phyloP scores from a whole-genome alignment of 305 asterid genomes.

The Petunia hybrid region DNA sequence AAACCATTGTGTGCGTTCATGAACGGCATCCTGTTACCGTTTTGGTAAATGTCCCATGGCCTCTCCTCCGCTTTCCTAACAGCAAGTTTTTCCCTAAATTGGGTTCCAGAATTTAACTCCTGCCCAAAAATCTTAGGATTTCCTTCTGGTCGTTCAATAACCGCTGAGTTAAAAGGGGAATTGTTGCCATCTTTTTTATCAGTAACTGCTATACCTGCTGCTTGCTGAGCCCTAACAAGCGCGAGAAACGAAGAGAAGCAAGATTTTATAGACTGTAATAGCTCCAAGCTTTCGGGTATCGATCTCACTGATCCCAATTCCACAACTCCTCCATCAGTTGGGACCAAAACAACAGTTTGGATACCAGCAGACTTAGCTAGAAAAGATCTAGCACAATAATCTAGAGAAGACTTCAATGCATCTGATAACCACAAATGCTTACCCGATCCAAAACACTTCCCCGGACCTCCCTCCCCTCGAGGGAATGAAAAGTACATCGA shows the following conservation, averaged over 20 bases:
- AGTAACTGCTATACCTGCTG: constrained; percentile 35
- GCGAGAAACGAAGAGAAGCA: constrained; percentile 62
- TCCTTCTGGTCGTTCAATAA: constrained; percentile 44
- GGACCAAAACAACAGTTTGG: constrained; percentile 81
- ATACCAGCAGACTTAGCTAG: constrained; percentile 85
- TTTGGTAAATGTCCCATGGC: constrained; percentile 43
- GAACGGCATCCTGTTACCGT: constrained; percentile 50
- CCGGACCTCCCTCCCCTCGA: constrained; percentile 89
- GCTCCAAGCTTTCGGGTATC: constrained; percentile 65
- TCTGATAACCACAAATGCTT: constrained; percentile 73
- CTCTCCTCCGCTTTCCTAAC: constrained; percentile 54
- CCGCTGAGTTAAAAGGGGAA: constrained; percentile 30
- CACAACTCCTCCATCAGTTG: constrained; percentile 88
- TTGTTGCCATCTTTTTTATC: constrained; percentile 46
- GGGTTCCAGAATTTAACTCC: constrained; percentile 55
- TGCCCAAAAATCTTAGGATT: constrained; percentile 73
- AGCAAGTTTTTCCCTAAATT: constrained; percentile 51
- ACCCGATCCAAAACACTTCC: constrained; percentile 67
- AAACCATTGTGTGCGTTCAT: constrained; percentile 53
- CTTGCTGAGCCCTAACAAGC: constrained; percentile 50
- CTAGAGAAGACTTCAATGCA: constrained; percentile 48
- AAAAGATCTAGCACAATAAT: constrained; percentile 81
- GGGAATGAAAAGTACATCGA: constrained; percentile 96
- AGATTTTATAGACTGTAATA: constrained; percentile 59
- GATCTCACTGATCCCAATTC: constrained; percentile 88